phyloP scores from a whole-genome alignment of 2,329 filamentous ascomycete species.

The Bretziella fagacearum region DNA sequence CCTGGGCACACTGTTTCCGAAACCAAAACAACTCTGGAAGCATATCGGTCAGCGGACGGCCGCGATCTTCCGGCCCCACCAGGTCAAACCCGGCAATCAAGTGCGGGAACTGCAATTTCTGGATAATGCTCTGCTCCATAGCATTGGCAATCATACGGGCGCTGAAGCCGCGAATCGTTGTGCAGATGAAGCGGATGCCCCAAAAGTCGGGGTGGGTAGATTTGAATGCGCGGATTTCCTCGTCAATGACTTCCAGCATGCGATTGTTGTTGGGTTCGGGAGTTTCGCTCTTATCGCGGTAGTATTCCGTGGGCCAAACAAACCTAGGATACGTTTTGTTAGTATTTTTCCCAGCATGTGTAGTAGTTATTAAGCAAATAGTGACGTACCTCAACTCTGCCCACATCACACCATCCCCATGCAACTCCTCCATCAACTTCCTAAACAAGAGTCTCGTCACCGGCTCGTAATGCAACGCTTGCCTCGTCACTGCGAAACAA shows the following conservation, averaged over 20 bases:
- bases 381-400: slow-evolving; percentile 49
- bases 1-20: slow-evolving; percentile 62
- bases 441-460: slow-evolving; percentile 65
- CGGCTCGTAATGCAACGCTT: slow-evolving; percentile 75
- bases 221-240: slow-evolving; percentile 66
- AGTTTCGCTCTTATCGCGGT: slow-evolving; percentile 42
- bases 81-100: slow-evolving; percentile 78
- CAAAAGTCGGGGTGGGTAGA: slow-evolving; percentile 56
- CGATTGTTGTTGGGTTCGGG: slow-evolving; percentile 51
- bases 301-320: slow-evolving; percentile 57
- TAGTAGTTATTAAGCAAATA: background rate
- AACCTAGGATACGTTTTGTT: slow-evolving; percentile 27
- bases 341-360: background rate
- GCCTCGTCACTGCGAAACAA: slow-evolving; percentile 56
- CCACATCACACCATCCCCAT: slow-evolving; percentile 71
- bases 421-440: slow-evolving; percentile 50
- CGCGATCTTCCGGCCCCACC: slow-evolving; percentile 72
- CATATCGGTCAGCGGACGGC: slow-evolving; percentile 57
- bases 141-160: slow-evolving; percentile 53
- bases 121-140: slow-evolving; percentile 76
- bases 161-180: slow-evolving; percentile 46
- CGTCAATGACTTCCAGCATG: slow-evolving; percentile 55
- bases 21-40: slow-evolving; percentile 88
- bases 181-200: slow-evolving; percentile 77
- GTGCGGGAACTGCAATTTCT: slow-evolving; percentile 63